Conservation (phyloP, 805 yeast genomes). For the Candida bentonensis region DNA sequence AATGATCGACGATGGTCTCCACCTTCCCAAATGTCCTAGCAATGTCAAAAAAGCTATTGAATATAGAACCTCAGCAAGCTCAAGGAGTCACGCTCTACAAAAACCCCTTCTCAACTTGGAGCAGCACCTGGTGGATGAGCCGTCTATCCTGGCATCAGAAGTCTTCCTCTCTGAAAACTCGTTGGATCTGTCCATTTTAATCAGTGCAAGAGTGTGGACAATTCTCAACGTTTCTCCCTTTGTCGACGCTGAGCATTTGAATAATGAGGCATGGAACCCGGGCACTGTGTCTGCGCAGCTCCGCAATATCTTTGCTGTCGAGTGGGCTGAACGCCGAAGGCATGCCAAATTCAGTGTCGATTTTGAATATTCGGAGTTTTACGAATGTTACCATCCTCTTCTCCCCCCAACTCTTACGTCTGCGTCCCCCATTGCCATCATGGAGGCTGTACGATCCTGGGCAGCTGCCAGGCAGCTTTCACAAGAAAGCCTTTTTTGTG, state of each 20-base stretch:
- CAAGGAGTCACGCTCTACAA: not conserved
- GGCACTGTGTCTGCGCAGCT: constrained; percentile 23
- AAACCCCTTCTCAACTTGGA: not conserved
- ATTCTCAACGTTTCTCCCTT: constrained; percentile 19
- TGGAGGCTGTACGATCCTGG: not conserved
- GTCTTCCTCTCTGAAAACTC: constrained; percentile 3
- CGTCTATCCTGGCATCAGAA: not conserved
- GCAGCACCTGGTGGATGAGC: not conserved
- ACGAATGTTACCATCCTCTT: constrained; percentile 19
- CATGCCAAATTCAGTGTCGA: constrained; percentile 26
- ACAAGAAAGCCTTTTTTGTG: constrained; percentile 20
- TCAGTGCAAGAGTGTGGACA: constrained; percentile 24
- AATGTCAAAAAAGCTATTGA: constrained; percentile 9
- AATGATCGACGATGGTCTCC: constrained; percentile 23
- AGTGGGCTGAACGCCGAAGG: constrained; percentile 24
- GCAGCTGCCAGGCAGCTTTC: constrained; percentile 6
- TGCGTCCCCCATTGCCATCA: constrained; percentile 2
- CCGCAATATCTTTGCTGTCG: constrained; percentile 22
- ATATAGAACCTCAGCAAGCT: not conserved
- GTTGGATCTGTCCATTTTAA: constrained; percentile 13
- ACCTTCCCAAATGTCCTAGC: constrained; percentile 17
- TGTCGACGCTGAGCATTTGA: constrained; percentile 13
- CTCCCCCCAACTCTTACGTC: constrained; percentile 13
- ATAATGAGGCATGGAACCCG: constrained; percentile 21
- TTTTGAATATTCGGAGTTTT: constrained; percentile 25